Conservation (phyloP, 768 basidiomycete species). For the Suillus subaureus region DNA sequence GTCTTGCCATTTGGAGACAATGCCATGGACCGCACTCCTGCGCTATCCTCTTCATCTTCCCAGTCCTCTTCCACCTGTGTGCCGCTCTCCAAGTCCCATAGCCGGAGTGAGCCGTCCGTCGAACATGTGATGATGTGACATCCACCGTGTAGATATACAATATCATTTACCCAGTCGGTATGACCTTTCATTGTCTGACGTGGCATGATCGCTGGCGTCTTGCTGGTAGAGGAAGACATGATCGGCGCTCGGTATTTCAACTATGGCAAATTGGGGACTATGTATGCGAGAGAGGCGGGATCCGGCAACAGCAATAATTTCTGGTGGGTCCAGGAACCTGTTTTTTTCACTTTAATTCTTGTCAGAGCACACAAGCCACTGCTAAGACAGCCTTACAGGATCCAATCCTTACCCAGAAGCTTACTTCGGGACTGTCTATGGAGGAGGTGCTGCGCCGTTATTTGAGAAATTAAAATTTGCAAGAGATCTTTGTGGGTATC, state of each 20-base stretch:
- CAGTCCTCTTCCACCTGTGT: neutral
- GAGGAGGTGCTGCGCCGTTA: neutral
- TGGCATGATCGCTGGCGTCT: neutral
- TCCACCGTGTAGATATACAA: neutral
- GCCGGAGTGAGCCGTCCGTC: neutral
- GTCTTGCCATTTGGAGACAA: neutral
- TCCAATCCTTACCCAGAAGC: neutral
- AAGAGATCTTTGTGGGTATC: neutral
- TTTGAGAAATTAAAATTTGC: neutral
- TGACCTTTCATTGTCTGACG: neutral
- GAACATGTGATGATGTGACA: neutral
- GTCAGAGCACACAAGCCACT: neutral
- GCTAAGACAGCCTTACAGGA: neutral
- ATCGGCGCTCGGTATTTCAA: neutral
- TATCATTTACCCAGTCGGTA: neutral
- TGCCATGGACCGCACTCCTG: neutral
- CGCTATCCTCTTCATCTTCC: rapidly evolving
- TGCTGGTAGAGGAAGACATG: neutral
- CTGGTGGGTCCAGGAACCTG: neutral
- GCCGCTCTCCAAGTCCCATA: neutral
- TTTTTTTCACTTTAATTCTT: too few species aligned
- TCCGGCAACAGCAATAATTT: neutral
- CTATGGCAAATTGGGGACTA: neutral
- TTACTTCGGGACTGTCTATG: neutral
- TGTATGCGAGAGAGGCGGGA: neutral